Conservation (phyloP, 495 filamentous ascomycete genomes). For the Talaromyces adpressus region DNA sequence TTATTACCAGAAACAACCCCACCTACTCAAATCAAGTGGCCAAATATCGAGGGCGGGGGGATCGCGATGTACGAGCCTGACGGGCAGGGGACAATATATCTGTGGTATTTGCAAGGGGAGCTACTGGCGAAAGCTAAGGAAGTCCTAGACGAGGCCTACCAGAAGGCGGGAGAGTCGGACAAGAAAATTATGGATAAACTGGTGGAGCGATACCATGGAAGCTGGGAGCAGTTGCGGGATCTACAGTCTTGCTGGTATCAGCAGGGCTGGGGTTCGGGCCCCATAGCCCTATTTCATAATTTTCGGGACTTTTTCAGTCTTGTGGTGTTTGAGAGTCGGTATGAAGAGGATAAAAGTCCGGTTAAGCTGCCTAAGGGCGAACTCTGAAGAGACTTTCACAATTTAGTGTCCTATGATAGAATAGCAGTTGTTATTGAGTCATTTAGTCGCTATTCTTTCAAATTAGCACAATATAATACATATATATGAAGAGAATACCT, state of each 20-base stretch:
- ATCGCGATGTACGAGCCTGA: neutral
- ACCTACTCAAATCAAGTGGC: neutral
- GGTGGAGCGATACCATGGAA: conserved; percentile 4
- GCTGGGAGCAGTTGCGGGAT: conserved; percentile 1
- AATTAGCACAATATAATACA: no score
- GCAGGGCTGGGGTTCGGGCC: neutral
- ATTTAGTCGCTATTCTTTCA: no score
- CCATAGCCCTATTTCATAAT: neutral
- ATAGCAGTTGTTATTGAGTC: no score
- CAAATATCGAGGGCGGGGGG: neutral
- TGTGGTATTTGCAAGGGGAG: neutral
- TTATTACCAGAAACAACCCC: neutral
- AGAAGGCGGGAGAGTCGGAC: neutral
- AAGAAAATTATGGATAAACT: neutral
- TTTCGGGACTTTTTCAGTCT: conserved; percentile 4
- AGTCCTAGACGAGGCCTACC: neutral
- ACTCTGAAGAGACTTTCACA: neutral
- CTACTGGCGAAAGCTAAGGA: neutral
- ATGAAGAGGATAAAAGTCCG: conserved; percentile 6
- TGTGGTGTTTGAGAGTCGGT: conserved; percentile 4
- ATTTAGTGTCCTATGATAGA: no score
- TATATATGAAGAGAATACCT: no score
- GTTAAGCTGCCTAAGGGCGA: neutral
- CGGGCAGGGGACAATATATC: neutral
- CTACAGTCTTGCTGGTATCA: conserved; percentile 6